Evolutionary conservation across 352 stramenopile species (phyloP), one percentile per base, ranked within the genome.

Genomic region (Phytopythium sindhum): DNA sequence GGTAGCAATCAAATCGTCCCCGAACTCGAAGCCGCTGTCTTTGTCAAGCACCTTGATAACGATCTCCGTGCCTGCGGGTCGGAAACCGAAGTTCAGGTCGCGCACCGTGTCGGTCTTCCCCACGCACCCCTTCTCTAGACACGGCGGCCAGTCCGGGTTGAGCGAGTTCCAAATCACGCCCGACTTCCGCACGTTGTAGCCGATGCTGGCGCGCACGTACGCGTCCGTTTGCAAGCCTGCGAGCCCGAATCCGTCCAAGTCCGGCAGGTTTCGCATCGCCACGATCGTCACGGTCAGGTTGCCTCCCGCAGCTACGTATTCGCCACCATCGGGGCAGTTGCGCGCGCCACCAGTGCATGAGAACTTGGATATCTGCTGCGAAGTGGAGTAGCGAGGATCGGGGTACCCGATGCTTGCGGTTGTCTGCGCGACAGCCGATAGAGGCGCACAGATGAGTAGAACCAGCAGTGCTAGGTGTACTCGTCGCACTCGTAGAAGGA

Each of bases 241-340:
- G 2, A 84, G 67, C 6, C 86, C 86, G 60, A 93, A 93, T 33
- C 67, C 65, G 50, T 97, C 91, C n/a, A 91, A 63, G 53, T 97
- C 61, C 2, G 86, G 90, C 19, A 97, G 68, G 44, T 97, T 92
- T 4, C 76, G 80, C 75, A 95, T 95, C 67, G 88, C 79, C 17
- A 96, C 64, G 55, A 97, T 78, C 11, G 83, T 93, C 14, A 96
- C 42, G 21, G 89, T 96, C 21, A 97, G 76, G 48, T 96, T 96
- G 0, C 91, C 91, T n/a, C 91, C 91, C 0, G 86, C 88, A 17
- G 79, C 80, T 6, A 66, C 65, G 41, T 93, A 95, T 57, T 91
- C 69, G 17, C 86, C 87, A 57, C 68, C 74, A 53, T 89, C 76
- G 26, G 86, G 88, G 57, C 88, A 95, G 44, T 90, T 89, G 39